Percentiles rank a stretch among this genome's conserved stretches.
phyloP scores from a whole-genome alignment of 1,284 basidiomycete species.

The Leccinum solheimii region DNA sequence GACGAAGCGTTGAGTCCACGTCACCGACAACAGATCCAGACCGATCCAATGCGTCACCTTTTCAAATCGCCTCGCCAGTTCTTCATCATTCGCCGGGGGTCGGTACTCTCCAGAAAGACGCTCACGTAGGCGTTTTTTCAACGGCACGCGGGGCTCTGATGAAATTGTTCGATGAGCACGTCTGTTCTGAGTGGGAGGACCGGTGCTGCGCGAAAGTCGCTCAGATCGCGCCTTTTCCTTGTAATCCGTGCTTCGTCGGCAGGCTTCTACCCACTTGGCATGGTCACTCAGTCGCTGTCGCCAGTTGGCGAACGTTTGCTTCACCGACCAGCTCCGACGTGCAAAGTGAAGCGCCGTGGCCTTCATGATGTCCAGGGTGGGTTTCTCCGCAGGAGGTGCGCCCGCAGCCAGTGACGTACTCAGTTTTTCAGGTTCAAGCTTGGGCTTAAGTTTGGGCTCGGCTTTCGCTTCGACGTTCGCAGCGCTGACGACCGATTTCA shows the following conservation, averaged over 20 bases:
- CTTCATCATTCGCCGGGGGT: slow-evolving; percentile 59
- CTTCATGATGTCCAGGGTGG: slow-evolving; percentile 26
- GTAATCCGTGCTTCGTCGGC: slow-evolving; percentile 58
- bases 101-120: slow-evolving; percentile 49
- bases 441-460: neutral
- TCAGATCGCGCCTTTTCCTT: slow-evolving; percentile 48
- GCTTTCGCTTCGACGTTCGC: slow-evolving; percentile 11
- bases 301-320: slow-evolving; percentile 39
- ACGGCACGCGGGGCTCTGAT: slow-evolving; percentile 38
- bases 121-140: slow-evolving; percentile 48
- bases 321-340: slow-evolving; percentile 33
- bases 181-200: slow-evolving; percentile 3
- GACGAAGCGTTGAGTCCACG: slow-evolving; percentile 18
- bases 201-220: slow-evolving; percentile 36
- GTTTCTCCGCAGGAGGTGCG: slow-evolving; percentile 15
- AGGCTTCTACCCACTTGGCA: slow-evolving; percentile 59
- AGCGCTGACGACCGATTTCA: slow-evolving; percentile 22
- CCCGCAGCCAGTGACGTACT: slow-evolving; percentile 1
- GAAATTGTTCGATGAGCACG: slow-evolving; percentile 1
- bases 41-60: slow-evolving; percentile 47
- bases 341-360: slow-evolving; percentile 42
- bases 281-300: slow-evolving; percentile 41
- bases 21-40: neutral
- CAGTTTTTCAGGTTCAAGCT: slow-evolving; percentile 4
- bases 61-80: slow-evolving; percentile 61